These are phyloP conservation scores for Diaporthe citrichinensis DNA, from an alignment of 2,329 filamentous ascomycete genomes.

Conservation along the genomic window DNA sequence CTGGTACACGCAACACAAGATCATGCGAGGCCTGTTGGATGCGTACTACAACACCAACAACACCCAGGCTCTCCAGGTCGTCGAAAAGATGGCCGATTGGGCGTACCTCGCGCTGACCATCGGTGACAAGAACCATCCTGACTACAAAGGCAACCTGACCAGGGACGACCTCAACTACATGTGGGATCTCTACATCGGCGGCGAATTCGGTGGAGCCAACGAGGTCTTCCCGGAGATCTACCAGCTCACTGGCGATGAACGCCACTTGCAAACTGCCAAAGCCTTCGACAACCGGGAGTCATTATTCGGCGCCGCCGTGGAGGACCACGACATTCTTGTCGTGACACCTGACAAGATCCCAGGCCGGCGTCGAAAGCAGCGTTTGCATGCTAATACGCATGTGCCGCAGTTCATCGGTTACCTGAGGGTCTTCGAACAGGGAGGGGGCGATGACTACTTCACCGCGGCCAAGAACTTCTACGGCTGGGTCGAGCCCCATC, in stretches of 20 bases:
- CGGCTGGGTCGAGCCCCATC: conserved; percentile 51
- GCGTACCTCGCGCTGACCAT: conserved; percentile 51
- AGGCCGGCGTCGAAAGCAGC: conserved; percentile 48
- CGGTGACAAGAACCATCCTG: conserved; percentile 51
- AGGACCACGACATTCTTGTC: conserved; percentile 50
- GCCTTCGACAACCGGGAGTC: conserved; percentile 52
- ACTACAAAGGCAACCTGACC: conserved; percentile 50
- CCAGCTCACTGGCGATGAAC: conserved; percentile 48
- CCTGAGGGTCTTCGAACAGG: conserved; percentile 50
- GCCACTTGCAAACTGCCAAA: conserved; percentile 49
- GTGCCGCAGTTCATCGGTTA: conserved; percentile 52
- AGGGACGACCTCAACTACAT: conserved; percentile 52
- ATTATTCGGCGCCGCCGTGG: conserved; percentile 49
- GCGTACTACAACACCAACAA: conserved; percentile 54
- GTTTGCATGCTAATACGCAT: conserved; percentile 51
- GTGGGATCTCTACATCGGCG: conserved; percentile 53
- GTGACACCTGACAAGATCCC: conserved; percentile 47
- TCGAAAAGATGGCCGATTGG: conserved; percentile 51
- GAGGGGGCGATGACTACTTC: conserved; percentile 49
- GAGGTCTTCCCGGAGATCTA: conserved; percentile 53
- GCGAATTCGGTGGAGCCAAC: conserved; percentile 51
- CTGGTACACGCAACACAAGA: conserved; percentile 54
- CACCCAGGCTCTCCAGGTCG: conserved; percentile 48
- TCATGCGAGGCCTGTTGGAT: conserved; percentile 51
- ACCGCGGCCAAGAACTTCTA: conserved; percentile 52